phyloP scores from a whole-genome alignment of 176 grass and related monocot species.

The Oryza rufipogon region DNA sequence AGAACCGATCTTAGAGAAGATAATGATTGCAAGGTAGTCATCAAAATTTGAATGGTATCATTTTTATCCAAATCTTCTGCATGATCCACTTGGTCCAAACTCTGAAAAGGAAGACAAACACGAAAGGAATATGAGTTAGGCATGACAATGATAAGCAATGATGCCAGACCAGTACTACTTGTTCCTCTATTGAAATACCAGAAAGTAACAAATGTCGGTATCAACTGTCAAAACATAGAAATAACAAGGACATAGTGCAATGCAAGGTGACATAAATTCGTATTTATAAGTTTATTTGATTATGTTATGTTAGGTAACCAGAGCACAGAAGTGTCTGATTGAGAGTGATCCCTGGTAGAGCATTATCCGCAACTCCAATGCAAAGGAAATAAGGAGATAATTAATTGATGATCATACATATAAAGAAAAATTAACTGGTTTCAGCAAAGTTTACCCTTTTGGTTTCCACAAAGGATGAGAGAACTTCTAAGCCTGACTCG shows the following conservation, averaged over 20 bases:
- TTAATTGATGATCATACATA: background rate
- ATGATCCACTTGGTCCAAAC: constrained; percentile 64
- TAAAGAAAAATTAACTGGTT: background rate
- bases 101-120: constrained; percentile 60
- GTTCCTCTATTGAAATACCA: too few species aligned
- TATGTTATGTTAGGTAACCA: constrained; percentile 12
- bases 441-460: constrained; percentile 72
- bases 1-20: constrained; percentile 68
- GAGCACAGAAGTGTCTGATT: constrained; percentile 13
- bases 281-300: constrained; percentile 1
- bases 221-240: constrained; percentile 25
- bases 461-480: constrained; percentile 67
- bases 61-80: constrained; percentile 47
- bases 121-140: constrained; percentile 16
- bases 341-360: background rate
- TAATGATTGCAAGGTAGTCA: constrained; percentile 75
- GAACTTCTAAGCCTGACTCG: constrained; percentile 61
- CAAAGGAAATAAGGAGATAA: background rate
- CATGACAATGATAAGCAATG: constrained; percentile 9
- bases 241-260: constrained; percentile 21
- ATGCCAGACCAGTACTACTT: too few species aligned
- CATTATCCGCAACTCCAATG: constrained; percentile 10
- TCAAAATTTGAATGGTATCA: constrained; percentile 52
- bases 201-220: background rate
- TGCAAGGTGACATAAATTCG: constrained; percentile 10